Conservation (phyloP, 192 early-diverging fungal genomes). For the Mortierella alpina region DNA sequence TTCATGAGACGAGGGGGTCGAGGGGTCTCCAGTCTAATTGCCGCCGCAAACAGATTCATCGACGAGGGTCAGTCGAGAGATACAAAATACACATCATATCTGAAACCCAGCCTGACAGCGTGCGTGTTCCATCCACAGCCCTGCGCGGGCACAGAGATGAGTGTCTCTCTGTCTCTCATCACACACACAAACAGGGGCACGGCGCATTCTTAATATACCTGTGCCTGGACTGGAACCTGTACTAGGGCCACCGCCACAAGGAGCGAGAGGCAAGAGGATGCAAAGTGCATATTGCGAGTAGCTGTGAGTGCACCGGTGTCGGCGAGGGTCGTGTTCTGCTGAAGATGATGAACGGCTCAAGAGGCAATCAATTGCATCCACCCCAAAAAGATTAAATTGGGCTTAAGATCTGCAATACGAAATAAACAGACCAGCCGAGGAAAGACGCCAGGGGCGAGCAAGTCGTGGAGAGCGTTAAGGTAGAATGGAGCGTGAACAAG, state of each 20-base stretch:
- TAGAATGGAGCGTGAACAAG: not conserved
- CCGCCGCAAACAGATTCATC: too few species aligned
- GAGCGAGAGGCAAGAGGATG: constrained; percentile 5
- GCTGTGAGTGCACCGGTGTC: not conserved
- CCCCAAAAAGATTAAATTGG: not conserved
- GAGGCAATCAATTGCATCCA: not conserved
- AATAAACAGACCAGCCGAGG: not conserved
- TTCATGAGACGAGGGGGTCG: too few species aligned
- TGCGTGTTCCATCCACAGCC: not conserved
- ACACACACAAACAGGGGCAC: not conserved
- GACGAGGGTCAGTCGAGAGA: not conserved
- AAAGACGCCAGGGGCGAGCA: not conserved
- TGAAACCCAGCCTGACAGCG: not conserved
- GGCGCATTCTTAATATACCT: not conserved
- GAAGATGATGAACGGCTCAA: not conserved
- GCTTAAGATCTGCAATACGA: not conserved
- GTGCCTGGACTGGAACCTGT: constrained; percentile 3
- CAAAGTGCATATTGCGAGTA: not conserved
- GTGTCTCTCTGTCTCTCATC: not conserved
- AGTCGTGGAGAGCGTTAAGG: not conserved
- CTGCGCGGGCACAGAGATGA: not conserved
- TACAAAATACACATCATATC: not conserved
- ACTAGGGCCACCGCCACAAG: constrained; percentile 6
- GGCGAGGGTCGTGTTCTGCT: not conserved
- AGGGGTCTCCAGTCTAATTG: too few species aligned